These are phyloP conservation scores for Celoporthe dispersa DNA, from an alignment of 2,329 filamentous ascomycete species.

Conservation along the genomic window DNA sequence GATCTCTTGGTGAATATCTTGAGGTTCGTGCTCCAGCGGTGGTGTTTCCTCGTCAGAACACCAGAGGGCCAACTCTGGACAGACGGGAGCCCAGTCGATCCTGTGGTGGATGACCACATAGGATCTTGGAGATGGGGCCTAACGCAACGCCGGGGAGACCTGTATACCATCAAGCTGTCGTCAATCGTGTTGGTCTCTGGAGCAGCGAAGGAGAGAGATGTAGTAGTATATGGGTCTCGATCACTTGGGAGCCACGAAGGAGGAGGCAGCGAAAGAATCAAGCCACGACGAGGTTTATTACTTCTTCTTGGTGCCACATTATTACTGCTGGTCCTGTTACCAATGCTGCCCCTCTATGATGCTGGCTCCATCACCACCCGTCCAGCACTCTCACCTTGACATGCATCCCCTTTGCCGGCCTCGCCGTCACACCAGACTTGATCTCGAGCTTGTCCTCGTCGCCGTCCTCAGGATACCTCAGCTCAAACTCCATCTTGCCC, in stretches of 20 bases:
- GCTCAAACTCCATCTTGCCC: constrained; percentile 70
- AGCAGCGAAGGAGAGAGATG: not conserved
- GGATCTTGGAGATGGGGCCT: not conserved
- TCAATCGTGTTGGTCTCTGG: not conserved
- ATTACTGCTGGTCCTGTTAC: not conserved
- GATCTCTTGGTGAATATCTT: not conserved
- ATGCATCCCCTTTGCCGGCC: constrained; percentile 73
- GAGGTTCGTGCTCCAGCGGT: not conserved
- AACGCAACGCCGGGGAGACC: not conserved
- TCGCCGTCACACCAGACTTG: constrained; percentile 71
- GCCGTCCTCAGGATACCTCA: constrained; percentile 62
- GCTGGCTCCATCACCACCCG: constrained; percentile 58
- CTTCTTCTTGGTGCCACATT: not conserved
- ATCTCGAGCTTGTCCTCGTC: constrained; percentile 71
- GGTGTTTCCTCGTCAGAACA: not conserved
- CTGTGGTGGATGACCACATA: not conserved
- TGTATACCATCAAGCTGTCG: not conserved
- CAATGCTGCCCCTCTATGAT: not conserved
- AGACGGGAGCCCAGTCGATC: not conserved
- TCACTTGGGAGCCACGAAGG: not conserved
- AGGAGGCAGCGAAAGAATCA: not conserved
- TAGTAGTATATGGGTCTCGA: too few species aligned
- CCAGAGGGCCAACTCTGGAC: not conserved
- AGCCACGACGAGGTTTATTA: not conserved
- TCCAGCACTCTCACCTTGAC: constrained; percentile 69